Conservation (phyloP, 257 asterid genomes). For the Perilla frutescens region DNA sequence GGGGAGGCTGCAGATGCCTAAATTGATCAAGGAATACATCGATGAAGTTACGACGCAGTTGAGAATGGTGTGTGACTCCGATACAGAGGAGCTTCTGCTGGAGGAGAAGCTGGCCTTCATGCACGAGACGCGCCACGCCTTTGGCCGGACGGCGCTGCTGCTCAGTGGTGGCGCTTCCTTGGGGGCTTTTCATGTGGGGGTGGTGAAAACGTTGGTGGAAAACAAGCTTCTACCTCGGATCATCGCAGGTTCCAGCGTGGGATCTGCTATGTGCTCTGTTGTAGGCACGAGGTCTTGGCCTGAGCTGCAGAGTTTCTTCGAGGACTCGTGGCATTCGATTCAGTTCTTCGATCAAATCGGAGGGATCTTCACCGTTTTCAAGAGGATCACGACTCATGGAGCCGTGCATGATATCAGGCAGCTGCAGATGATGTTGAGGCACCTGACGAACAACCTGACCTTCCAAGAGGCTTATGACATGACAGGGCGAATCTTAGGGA, state of each 20-base stretch:
- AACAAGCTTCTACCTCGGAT: conserved; percentile 86
- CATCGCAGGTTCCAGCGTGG: conserved; percentile 92
- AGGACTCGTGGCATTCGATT: conserved; percentile 80
- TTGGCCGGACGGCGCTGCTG: conserved; percentile 88
- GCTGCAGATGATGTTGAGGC: conserved; percentile 73
- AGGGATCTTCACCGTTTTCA: conserved; percentile 70
- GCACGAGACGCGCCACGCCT: conserved; percentile 97
- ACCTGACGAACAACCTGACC: conserved; percentile 83
- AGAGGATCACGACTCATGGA: conserved; percentile 78
- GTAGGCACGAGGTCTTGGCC: conserved; percentile 94
- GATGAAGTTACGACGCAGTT: conserved; percentile 86
- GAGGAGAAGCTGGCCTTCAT: conserved; percentile 93
- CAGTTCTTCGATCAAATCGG: conserved; percentile 88
- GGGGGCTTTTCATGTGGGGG: conserved; percentile 91
- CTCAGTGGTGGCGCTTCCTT: conserved; percentile 96
- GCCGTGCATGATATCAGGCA: conserved; percentile 90
- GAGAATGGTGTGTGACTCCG: conserved; percentile 84
- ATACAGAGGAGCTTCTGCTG: conserved; percentile 69
- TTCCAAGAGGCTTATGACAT: conserved; percentile 94
- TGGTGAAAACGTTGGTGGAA: conserved; percentile 84
- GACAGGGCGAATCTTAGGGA: conserved; percentile 88
- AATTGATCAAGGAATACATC: conserved; percentile 82
- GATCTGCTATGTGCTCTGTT: conserved; percentile 85
- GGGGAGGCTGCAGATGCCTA: conserved; percentile 84
- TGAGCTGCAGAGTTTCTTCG: conserved; percentile 88